Evolutionary conservation across 345 rosid genomes (phyloP), one percentile per base, ranked within the genome.

Genomic region (Dipteronia sinensis): DNA sequence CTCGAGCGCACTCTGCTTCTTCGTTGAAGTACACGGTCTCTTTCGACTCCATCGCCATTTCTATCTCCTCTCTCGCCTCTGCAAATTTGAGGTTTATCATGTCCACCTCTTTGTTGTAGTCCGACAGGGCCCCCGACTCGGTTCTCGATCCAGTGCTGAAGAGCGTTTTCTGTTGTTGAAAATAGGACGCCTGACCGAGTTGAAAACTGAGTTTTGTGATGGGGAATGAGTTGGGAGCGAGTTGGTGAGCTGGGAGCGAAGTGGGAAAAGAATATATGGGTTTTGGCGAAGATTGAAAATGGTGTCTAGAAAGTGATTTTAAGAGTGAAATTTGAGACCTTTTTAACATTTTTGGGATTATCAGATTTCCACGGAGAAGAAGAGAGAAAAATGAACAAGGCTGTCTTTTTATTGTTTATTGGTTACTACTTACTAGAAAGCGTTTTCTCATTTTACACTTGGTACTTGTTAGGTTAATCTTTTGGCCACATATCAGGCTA

Each of bases 31-130:
- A 96, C 65, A 94, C 91, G 12, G 98, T 94, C 84, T 96, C 99
- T 27, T 96, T 96, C 9, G 98, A 87, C 5, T 94, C 99, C 97
- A 90, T 87, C n/a, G 98, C 97, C 95, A 88, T 86, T 73, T 96
- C 97, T 69, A 94, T 91, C 93, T 96, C 99, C 81, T 96, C 97
- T 66, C 99, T 93, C n/a, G 99, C 99, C 85, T 96, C 98, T 13
- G 90, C 99, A 76, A 96, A 96, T 81, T 91, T 92, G 77, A 90
- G 90, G 89, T 96, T 94, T 75, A 96, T 92, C 85, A 72, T 65
- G 84, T 94, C 98, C 46, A 96, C 97, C 4, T 87, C 92, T 53
- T 82, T 87, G 91, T 91, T 88, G 70, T 86, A 86, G 72, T 96
- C 94, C 70, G 78, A 76, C 76, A 42, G 79, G 5, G 82, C 53